Base-by-base conservation (phyloP, 192 early-diverging fungal genomes). In the Backusella luteola region DNA sequence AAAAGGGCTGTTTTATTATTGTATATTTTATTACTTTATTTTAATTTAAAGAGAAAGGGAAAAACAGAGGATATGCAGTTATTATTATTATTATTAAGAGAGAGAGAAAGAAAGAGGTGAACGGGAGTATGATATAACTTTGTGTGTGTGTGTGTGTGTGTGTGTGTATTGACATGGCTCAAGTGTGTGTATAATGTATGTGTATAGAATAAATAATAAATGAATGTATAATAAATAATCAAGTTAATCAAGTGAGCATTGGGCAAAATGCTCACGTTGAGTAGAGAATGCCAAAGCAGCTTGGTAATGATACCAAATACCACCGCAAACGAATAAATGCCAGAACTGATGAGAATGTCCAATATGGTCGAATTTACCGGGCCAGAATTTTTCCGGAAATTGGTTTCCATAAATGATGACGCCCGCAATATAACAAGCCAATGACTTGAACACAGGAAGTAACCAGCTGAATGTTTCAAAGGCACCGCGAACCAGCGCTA, bases 331-430 rank as follows among this genome's bases (percentile, higher is more conserved):
- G 74, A 83, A 86, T 35, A 90, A 77, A 78, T 91, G 90, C 90
- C 90, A 91, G 32, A 86, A 44, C 39, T 90, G 89, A 76, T 91
- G 90, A n/a, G 87, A 89, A 38, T 90, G 88, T 36, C 89, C 90
- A 66, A 84, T 83, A n/a, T 80, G 83, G 70, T 91, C 90, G 75
- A 89, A 90, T 74, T 79, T 76, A 19, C 90, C 90, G 1, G 90
- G 90, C 72, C 84, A 89, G 29, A 83, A 81, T 67, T 81, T 77
- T 77, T 91, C 90, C n/a, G 90, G 90, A 42, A 87, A 82, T 39
- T 88, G 85, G 56, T 87, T 85, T 34, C 85, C 90, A 76, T 91
- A 89, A 41, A 89, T 81, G 76, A 87, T 71, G 19, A 89, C 84
- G 4, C 90, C 90, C 0, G 80, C 73, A n/a, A 87, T n/a, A 75